Evolutionary conservation across 139 green algal species (phyloP).

Genomic region (Chlorella sorokiniana): DNA sequence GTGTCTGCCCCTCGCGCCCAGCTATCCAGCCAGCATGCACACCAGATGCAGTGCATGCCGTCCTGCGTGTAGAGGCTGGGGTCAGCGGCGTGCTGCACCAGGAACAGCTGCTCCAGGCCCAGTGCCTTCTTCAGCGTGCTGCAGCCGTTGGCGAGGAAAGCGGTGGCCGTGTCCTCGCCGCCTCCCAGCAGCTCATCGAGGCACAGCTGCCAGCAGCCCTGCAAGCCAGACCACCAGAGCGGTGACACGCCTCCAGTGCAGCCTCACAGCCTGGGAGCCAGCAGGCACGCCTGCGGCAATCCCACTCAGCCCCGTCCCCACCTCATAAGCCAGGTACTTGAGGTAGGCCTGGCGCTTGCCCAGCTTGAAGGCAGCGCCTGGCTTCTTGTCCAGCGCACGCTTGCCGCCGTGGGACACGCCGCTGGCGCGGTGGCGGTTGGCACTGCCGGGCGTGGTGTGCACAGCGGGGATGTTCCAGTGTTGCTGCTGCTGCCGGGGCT

Average conservation of each 20-base stretch:
- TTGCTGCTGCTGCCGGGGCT: neutral
- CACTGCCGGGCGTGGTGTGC: constrained; percentile 18
- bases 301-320: neutral
- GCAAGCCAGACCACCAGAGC: neutral
- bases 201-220: constrained; percentile 59
- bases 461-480: constrained; percentile 28
- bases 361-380: constrained; percentile 49
- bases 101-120: constrained; percentile 47
- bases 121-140: constrained; percentile 43
- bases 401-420: neutral
- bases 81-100: constrained; percentile 30
- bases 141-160: constrained; percentile 55
- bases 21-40: neutral
- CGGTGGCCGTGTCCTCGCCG: neutral
- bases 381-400: constrained; percentile 36
- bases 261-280: neutral
- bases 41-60: constrained; percentile 35
- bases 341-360: constrained; percentile 53
- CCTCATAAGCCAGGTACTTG: constrained; percentile 62
- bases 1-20: neutral
- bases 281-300: neutral
- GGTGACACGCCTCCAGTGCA: neutral
- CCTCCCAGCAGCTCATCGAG: constrained; percentile 32
- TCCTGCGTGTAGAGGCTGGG: constrained; percentile 32
- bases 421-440: neutral